Base-by-base conservation (phyloP, 2,329 filamentous ascomycete genomes). In the Colletotrichum paranaense region DNA sequence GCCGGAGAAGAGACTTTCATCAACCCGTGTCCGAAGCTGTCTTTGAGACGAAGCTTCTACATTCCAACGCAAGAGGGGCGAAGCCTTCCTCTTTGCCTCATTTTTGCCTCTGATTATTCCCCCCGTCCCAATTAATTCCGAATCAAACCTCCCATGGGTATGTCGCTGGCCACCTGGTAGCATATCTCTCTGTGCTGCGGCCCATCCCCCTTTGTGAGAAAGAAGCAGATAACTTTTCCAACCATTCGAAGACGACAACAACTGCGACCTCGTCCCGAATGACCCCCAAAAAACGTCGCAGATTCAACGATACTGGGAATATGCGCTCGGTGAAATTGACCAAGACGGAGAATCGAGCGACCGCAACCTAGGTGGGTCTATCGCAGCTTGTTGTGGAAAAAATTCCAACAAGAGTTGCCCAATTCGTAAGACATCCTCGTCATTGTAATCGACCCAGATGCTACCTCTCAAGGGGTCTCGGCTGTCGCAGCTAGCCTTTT, bases 221-320 rank as follows among this genome's bases (percentile, higher is more conserved):
- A n/a, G 30, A 73, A 57, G 70, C 69, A 68, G 58, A 32, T 35
- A 73, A 65, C 56, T 68, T 74, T 74, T 74, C 62, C 69, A 74
- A 74, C 26, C 69, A 58, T 69, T 35, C 26, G 42, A 42, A 53
- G 59, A 65, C 32, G 60, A 73, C 69, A 58, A 26, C 26, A 64
- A 53, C 16, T 9, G n/a, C 52, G 42, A 24, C n/a, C 57, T 22
- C 30, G 38, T 22, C n/a, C 59, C 46, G 35, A 49, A 55, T 57
- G 35, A 38, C 26, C 58, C 72, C 58, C 72, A 49, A 72, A 52
- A 74, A 68, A 63, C 46, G 62, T 64, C 53, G 58, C 42, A 59
- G 12, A 59, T 52, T 59, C 62, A 68, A 60, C 52, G 52, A 53
- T 30, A 38, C 42, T 46, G 24, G 63, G 53, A 57, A 38, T 67